Conservation (phyloP, 176 grass and related monocot genomes). For the Aegilops longissima region DNA sequence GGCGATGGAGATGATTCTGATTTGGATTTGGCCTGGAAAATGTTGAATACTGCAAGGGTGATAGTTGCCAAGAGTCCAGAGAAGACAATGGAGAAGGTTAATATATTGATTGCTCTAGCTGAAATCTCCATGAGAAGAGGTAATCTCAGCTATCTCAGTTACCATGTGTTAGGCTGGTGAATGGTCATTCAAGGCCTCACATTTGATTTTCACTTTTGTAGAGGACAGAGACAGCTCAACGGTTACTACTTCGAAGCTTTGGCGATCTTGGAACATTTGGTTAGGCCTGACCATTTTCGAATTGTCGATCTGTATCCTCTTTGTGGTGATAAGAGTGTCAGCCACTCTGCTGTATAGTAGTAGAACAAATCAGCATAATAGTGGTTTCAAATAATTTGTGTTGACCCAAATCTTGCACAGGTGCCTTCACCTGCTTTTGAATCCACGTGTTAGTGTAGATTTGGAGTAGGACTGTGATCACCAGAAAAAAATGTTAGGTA, state of each 20-base stretch:
- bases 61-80: conserved; percentile 72
- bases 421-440: conserved; percentile 12
- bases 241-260: conserved; percentile 76
- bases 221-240: conserved; percentile 79
- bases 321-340: neutral
- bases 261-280: conserved; percentile 64
- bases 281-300: conserved; percentile 61
- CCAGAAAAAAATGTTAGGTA: neutral
- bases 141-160: conserved; percentile 17
- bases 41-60: conserved; percentile 89
- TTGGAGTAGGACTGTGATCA: neutral
- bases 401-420: neutral
- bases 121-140: conserved; percentile 88
- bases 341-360: neutral
- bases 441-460: neutral
- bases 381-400: neutral
- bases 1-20: conserved; percentile 86
- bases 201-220: conserved; percentile 39
- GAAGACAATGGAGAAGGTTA: conserved; percentile 67
- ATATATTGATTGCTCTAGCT: conserved; percentile 63
- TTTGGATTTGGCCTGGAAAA: conserved; percentile 90
- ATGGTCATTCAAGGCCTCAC: neutral
- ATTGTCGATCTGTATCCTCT: conserved; percentile 72
- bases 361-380: conserved; percentile 2
- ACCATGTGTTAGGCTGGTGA: neutral